A percentile compares a stretch with the other conserved stretches of the same genome.
phyloP scores from a whole-genome alignment of 2,329 filamentous ascomycete species.

The Esteya vermicola region DNA sequence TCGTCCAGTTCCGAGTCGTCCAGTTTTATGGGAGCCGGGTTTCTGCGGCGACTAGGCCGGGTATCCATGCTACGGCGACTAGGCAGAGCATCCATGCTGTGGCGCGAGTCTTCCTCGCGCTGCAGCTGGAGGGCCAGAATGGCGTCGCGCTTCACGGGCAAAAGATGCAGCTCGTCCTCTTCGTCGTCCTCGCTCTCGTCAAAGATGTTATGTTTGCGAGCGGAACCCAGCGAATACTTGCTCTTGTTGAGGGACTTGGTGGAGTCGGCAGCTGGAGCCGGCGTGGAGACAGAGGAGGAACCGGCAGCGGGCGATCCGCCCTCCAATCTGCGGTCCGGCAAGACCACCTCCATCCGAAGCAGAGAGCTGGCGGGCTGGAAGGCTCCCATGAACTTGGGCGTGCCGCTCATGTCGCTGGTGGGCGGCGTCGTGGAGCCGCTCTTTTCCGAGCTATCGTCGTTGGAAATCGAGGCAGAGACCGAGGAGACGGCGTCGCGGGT shows the following conservation, averaged over 20 bases:
- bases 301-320: too few relatives aligned
- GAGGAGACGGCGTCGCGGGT: constrained; percentile 10
- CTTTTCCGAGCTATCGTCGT: constrained; percentile 9
- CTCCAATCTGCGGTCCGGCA: constrained; percentile 18
- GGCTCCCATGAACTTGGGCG: constrained; percentile 5
- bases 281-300: constrained; percentile 6
- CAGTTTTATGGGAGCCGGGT: not conserved
- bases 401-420: constrained; percentile 20
- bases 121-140: constrained; percentile 43
- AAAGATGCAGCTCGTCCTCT: constrained; percentile 16
- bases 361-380: constrained; percentile 10
- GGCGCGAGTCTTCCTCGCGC: constrained; percentile 22
- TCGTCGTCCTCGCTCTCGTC: constrained; percentile 26
- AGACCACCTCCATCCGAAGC: constrained; percentile 20
- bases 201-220: constrained; percentile 28
- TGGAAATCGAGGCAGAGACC: constrained; percentile 21
- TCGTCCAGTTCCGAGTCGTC: too few relatives aligned
- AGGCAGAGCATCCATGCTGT: not conserved
- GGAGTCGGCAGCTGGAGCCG: not conserved
- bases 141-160: constrained; percentile 22
- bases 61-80: not conserved
- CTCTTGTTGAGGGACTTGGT: constrained; percentile 25
- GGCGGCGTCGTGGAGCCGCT: constrained; percentile 24
- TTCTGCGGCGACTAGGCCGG: not conserved
- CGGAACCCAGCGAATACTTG: constrained; percentile 29